Evolutionary conservation across 1,284 basidiomycete species (phyloP).

Genomic region (Cystobasidiaceae sp.): DNA sequence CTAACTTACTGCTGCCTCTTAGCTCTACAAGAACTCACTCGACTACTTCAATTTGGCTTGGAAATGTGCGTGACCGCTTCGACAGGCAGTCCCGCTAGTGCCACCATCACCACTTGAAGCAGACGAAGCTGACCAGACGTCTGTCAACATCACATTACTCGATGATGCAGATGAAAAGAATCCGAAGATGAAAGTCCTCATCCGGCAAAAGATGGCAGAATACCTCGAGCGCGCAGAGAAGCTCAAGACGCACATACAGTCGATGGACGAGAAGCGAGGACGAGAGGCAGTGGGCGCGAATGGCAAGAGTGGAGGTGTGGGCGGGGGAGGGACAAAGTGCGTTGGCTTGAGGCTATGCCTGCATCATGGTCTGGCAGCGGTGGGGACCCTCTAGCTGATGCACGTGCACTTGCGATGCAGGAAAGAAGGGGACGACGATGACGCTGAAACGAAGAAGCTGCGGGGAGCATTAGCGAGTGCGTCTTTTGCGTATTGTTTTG

Average conservation of each 20-base stretch:
- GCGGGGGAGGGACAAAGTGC: slow-evolving; percentile 52
- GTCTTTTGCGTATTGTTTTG: too few relatives aligned
- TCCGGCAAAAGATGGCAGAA: slow-evolving; percentile 82
- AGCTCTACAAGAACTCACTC: slow-evolving; percentile 78
- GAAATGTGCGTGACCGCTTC: slow-evolving; percentile 67
- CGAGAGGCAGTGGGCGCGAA: slow-evolving; percentile 71
- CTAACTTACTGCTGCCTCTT: neutral
- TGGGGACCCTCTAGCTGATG: too few relatives aligned
- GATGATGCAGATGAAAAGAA: slow-evolving; percentile 53
- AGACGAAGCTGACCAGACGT: too few relatives aligned
- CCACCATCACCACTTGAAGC: too few relatives aligned
- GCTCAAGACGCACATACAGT: slow-evolving; percentile 74
- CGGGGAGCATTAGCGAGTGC: slow-evolving; percentile 70
- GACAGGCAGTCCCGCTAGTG: too few relatives aligned
- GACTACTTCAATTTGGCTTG: slow-evolving; percentile 96
- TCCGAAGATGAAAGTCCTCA: slow-evolving; percentile 81
- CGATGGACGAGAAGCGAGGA: slow-evolving; percentile 62
- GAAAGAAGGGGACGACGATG: slow-evolving; percentile 59
- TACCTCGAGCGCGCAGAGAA: slow-evolving; percentile 90
- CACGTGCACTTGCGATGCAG: slow-evolving; percentile 10
- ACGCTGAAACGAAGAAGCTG: slow-evolving; percentile 92
- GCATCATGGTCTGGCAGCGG: neutral
- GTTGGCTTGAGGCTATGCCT: slow-evolving; percentile 9
- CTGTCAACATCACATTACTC: too few relatives aligned
- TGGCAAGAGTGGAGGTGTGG: slow-evolving; percentile 58